Evolutionary conservation across 352 stramenopile genomes (phyloP), one percentile per base, ranked within the genome.

Genomic region (Pythium insidiosum): DNA sequence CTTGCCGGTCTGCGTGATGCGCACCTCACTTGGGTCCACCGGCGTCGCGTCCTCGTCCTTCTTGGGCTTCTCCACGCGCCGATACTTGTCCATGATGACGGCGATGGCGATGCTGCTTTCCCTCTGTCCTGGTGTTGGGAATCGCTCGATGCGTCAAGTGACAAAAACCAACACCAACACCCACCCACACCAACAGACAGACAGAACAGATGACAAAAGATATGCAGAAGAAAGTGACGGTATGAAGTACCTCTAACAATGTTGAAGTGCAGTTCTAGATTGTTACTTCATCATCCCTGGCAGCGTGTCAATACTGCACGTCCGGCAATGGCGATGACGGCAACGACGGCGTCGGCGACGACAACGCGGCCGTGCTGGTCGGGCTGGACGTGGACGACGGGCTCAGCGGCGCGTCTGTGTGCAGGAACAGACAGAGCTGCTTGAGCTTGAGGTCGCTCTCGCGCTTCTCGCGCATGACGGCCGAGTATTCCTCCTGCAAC

Each of bases 1-100:
- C 58, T 84, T 87, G 33, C 75, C 77, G 50, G 82, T 67, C 44
- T 89, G 73, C 31, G 80, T 93, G 61, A 93, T 88, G 37, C 78
- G 81, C 53, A 93, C 73, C 54, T 93, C 78, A 39, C 86, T 88
- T n/a, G 72, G 55, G 38, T 66, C 65, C 16, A 67, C 68, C 1
- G 62, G 45, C 36, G 50, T 18, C 23, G 28, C 15, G 35, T 79
- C 67, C 31, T 88, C 69, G 10, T 69, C 51, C 5, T 54, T 52
- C 15, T 67, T 68, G 50, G 61, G 54, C 47, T 85, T 88, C 43
- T 88, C 73, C 24, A 86, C 69, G 25, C 80, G 76, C 6, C 67
- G 71, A 58, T 93, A 93, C 63, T 93, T 93, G 56, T 93, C 71
- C 80, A 90, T 93, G 3, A 23, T 26, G 22, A 31, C 16, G 30